phyloP scores from a whole-genome alignment of 495 filamentous ascomycete genomes.

The Bryoglossum gracile region DNA sequence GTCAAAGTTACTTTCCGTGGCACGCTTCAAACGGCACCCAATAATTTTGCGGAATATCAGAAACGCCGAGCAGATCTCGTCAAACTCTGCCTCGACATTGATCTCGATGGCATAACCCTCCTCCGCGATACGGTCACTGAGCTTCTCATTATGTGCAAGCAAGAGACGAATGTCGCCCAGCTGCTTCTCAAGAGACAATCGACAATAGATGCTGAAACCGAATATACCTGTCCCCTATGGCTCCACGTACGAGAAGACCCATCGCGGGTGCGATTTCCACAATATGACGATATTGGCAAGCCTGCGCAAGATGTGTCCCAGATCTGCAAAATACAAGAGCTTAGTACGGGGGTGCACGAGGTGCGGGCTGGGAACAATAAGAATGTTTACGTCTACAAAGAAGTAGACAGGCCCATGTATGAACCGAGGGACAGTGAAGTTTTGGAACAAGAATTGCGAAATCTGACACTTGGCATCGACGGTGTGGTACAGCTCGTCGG shows the following conservation, averaged over 20 bases:
- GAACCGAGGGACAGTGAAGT: constrained; percentile 12
- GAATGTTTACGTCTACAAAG: constrained; percentile 13
- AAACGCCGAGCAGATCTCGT: too few relatives aligned
- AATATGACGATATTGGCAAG: not conserved
- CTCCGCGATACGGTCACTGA: constrained; percentile 19
- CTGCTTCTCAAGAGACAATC: not conserved
- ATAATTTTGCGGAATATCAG: too few relatives aligned
- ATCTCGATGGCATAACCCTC: too few relatives aligned
- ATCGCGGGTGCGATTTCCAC: constrained; percentile 15
- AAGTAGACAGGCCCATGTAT: constrained; percentile 11
- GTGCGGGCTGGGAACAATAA: not conserved
- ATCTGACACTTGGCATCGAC: too few relatives aligned
- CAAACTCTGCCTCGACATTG: too few relatives aligned
- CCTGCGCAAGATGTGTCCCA: constrained; percentile 6
- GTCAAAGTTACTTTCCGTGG: too few relatives aligned
- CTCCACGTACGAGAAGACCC: constrained; percentile 17
- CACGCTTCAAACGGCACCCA: too few relatives aligned
- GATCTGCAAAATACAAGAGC: constrained; percentile 12
- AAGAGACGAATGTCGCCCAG: not conserved
- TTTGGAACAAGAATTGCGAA: too few relatives aligned
- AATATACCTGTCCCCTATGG: not conserved
- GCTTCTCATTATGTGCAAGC: constrained; percentile 3
- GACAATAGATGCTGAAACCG: not conserved
- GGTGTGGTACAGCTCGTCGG: too few relatives aligned
- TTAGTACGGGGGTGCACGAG: constrained; percentile 4